Percentiles rank a stretch among this genome's conserved stretches.
phyloP scores from a whole-genome alignment of 768 basidiomycete species.

The Suillus plorans region DNA sequence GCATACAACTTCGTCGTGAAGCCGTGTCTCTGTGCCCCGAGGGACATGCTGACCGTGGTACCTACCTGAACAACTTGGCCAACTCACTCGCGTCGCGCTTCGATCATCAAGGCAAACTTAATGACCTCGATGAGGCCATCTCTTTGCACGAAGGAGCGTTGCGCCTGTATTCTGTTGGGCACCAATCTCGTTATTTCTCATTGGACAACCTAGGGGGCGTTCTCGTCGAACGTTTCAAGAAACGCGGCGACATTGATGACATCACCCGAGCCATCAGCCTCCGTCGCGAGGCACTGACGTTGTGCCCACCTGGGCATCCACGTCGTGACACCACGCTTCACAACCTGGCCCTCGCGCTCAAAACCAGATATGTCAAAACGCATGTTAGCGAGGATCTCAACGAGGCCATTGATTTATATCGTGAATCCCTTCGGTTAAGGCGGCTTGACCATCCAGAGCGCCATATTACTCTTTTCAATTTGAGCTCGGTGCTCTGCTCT shows the following conservation, averaged over 20 bases:
- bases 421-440: background rate
- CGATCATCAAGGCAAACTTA: background rate
- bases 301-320: background rate
- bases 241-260: background rate
- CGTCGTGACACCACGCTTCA: background rate
- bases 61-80: background rate
- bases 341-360: background rate
- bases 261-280: background rate
- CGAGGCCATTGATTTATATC: background rate
- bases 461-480: background rate
- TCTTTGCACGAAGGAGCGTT: background rate
- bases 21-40: background rate
- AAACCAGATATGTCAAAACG: background rate
- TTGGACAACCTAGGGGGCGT: background rate
- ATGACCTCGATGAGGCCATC: background rate
- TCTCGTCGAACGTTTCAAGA: rapidly evolving
- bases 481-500: background rate
- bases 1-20: background rate
- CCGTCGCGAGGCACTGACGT: background rate
- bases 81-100: rapidly evolving
- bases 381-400: background rate
- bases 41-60: background rate
- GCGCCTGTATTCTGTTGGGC: background rate
- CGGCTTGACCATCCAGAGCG: background rate
- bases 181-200: background rate